Conservation (phyloP, 306 rosid species). For the Malus asiatica region DNA sequence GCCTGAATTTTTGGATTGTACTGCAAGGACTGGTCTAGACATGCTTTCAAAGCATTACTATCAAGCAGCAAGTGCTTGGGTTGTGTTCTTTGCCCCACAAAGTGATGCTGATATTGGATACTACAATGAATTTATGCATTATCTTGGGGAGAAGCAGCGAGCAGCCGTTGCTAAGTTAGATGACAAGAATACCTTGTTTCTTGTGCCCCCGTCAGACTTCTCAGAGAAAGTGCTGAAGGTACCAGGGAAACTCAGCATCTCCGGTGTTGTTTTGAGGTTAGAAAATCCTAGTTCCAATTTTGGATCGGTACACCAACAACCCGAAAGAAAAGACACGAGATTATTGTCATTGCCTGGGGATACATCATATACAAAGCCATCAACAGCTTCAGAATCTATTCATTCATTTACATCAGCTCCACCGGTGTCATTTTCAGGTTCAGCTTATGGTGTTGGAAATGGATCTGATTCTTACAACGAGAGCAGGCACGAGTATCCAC, state of each 20-base stretch:
- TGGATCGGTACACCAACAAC: constrained; percentile 40
- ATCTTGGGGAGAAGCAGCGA: constrained; percentile 87
- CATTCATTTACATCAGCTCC: constrained; percentile 39
- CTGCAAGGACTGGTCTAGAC: constrained; percentile 93
- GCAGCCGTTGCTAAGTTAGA: constrained; percentile 95
- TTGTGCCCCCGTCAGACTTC: constrained; percentile 94
- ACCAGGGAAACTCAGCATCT: constrained; percentile 91
- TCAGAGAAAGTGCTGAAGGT: constrained; percentile 85
- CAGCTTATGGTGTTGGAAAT: constrained; percentile 27
- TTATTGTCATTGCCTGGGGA: constrained; percentile 32
- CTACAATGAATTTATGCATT: constrained; percentile 91
- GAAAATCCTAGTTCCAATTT: constrained; percentile 58
- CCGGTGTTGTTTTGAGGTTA: constrained; percentile 87
- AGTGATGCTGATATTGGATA: constrained; percentile 74
- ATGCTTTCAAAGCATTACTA: constrained; percentile 96
- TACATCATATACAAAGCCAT: constrained; percentile 33
- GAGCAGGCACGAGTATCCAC: constrained; percentile 48
- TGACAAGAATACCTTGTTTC: constrained; percentile 83
- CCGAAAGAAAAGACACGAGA: constrained; percentile 37
- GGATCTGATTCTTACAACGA: constrained; percentile 38
- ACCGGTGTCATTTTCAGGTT: constrained; percentile 27
- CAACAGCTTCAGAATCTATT: constrained; percentile 23
- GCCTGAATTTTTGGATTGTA: constrained; percentile 92
- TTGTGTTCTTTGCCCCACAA: constrained; percentile 92
- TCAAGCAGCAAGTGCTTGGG: constrained; percentile 96